A percentile compares a stretch with the other conserved stretches of the same genome.
Conservation (phyloP, 176 grass and related monocot species). For the Hyparrhenia diplandra region DNA sequence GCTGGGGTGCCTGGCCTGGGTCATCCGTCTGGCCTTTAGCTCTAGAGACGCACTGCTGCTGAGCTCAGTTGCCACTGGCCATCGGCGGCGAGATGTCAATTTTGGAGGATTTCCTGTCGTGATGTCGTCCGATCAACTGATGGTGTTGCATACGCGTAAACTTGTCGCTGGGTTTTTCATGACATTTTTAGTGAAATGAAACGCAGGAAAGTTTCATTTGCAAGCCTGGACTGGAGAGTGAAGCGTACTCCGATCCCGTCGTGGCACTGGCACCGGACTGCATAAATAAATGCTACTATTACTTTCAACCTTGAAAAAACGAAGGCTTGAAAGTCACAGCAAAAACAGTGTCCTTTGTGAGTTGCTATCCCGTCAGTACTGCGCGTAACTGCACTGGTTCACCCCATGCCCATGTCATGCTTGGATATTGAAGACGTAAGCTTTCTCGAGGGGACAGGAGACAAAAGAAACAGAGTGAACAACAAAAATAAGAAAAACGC, state of each 20-base stretch:
- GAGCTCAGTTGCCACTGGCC: not conserved
- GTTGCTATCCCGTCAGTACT: not conserved
- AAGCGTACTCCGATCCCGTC: not conserved
- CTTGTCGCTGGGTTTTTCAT: not conserved
- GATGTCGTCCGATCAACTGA: not conserved
- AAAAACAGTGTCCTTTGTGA: not conserved
- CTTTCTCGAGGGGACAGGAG: not conserved
- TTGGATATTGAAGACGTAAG: not conserved
- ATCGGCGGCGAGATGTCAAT: not conserved
- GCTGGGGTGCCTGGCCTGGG: not conserved
- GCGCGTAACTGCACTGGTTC: not conserved
- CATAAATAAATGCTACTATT: not conserved
- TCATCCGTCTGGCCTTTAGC: not conserved
- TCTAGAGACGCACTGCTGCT: not conserved
- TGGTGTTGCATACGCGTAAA: not conserved
- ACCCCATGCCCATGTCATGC: not conserved
- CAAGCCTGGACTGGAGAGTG: not conserved
- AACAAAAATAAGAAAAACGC: not conserved
- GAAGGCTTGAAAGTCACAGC: not conserved
- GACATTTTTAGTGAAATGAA: too few species aligned
- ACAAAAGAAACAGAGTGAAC: not conserved
- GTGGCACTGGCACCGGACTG: not conserved
- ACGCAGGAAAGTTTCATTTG: not conserved
- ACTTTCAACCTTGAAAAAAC: not conserved
- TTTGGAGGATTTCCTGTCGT: not conserved